These are phyloP conservation scores for Dittrichia graveolens DNA, from an alignment of 129 eudicot genomes.

Conservation along the genomic window DNA sequence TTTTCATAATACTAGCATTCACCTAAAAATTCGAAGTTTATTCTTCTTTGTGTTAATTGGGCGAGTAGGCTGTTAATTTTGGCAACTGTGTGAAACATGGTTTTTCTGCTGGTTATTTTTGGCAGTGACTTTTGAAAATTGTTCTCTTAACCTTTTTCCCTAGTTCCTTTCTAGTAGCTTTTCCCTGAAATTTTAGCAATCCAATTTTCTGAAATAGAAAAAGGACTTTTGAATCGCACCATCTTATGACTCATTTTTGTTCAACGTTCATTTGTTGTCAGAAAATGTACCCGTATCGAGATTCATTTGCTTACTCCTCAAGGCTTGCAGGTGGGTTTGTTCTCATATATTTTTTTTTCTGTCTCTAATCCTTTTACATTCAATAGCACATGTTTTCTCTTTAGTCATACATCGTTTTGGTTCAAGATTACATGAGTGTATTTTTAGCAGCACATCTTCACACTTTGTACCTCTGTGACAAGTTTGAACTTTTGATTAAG, in stretches of 20 bases:
- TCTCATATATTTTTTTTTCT: neutral
- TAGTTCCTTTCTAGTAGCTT: neutral
- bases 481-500: neutral
- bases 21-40: neutral
- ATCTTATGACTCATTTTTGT: slow-evolving; percentile 7
- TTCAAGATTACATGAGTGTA: neutral
- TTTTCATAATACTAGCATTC: neutral
- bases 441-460: slow-evolving; percentile 3
- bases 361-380: neutral
- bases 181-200: neutral
- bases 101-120: neutral
- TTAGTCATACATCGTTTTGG: slow-evolving; percentile 5
- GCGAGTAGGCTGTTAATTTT: too few species aligned
- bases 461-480: neutral
- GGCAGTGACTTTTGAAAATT: neutral
- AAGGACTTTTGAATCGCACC: neutral
- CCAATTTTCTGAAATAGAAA: neutral
- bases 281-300: slow-evolving; percentile 97
- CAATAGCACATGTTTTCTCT: neutral
- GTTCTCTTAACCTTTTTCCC: neutral
- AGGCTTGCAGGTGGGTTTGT: slow-evolving; percentile 72
- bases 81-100: neutral
- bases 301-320: slow-evolving; percentile 80
- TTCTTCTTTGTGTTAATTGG: neutral
- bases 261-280: slow-evolving; percentile 31